phyloP scores from a whole-genome alignment of 495 filamentous ascomycete genomes.

The Penicillium parvum region DNA sequence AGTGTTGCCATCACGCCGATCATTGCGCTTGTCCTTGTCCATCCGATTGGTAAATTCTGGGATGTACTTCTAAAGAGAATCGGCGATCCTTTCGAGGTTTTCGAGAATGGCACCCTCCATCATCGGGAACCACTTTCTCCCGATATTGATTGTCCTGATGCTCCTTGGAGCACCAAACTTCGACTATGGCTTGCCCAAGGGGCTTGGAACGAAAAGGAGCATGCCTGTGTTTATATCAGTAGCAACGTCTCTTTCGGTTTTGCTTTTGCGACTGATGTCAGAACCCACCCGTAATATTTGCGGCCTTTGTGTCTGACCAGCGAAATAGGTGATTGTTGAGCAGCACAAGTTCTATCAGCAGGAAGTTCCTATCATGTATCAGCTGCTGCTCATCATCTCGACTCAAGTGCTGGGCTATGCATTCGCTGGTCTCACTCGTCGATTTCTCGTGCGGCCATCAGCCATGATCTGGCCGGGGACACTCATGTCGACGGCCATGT shows the following conservation, averaged over 20 bases:
- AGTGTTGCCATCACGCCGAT: constrained; percentile 82
- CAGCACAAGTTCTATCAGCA: constrained; percentile 86
- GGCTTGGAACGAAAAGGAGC: constrained; percentile 81
- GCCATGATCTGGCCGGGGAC: constrained; percentile 76
- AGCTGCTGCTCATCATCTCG: constrained; percentile 74
- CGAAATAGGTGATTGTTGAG: constrained; percentile 59
- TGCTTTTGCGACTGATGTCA: constrained; percentile 61
- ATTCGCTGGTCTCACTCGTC: constrained; percentile 71
- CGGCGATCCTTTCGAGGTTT: constrained; percentile 52
- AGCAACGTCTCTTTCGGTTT: constrained; percentile 91
- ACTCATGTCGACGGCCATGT: constrained; percentile 82
- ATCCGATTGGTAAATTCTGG: constrained; percentile 76
- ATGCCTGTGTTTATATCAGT: constrained; percentile 81
- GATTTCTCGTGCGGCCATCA: constrained; percentile 60
- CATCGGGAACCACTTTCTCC: constrained; percentile 16
- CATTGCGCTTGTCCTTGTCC: constrained; percentile 75
- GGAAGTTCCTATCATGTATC: constrained; percentile 66
- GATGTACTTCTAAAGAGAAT: constrained; percentile 60
- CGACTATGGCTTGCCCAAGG: constrained; percentile 76
- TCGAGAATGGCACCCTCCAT: constrained; percentile 37
- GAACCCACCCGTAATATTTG: neutral
- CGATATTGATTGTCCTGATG: constrained; percentile 11
- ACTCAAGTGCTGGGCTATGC: constrained; percentile 83
- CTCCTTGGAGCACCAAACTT: constrained; percentile 18
- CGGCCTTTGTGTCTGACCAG: neutral